phyloP scores from a whole-genome alignment of 352 stramenopile genomes.

The Phytophthora nicotianae region DNA sequence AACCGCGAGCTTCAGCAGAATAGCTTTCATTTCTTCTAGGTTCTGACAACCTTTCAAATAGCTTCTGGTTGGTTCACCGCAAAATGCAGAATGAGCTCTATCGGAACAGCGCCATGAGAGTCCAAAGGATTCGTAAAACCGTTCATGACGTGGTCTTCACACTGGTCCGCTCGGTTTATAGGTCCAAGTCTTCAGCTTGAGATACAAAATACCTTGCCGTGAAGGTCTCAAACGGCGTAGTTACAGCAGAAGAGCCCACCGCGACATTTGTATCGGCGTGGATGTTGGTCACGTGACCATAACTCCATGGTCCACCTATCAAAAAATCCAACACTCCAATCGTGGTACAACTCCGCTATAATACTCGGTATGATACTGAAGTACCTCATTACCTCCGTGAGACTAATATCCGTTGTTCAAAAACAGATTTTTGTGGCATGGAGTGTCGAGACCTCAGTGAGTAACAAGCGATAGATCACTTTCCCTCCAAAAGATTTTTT shows the following conservation, averaged over 20 bases:
- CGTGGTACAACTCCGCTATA: background rate
- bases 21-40: background rate
- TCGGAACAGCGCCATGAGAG: background rate
- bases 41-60: background rate
- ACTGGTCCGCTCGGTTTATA: background rate
- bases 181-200: background rate
- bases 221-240: constrained; percentile 9
- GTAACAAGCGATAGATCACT: background rate
- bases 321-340: constrained; percentile 15
- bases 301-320: background rate
- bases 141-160: constrained; percentile 9
- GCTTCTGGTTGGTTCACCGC: constrained; percentile 3
- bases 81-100: constrained; percentile 22
- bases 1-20: constrained; percentile 5
- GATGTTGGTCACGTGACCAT: constrained; percentile 19
- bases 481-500: background rate
- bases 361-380: no score
- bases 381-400: background rate
- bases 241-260: constrained; percentile 19
- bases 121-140: background rate
- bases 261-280: background rate
- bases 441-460: constrained; percentile 5
- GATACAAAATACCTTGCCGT: background rate
- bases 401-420: constrained; percentile 14
- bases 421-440: constrained; percentile 10